Evolutionary conservation across 2,329 filamentous ascomycete species (phyloP).

Genomic region (Volutella citrinella): DNA sequence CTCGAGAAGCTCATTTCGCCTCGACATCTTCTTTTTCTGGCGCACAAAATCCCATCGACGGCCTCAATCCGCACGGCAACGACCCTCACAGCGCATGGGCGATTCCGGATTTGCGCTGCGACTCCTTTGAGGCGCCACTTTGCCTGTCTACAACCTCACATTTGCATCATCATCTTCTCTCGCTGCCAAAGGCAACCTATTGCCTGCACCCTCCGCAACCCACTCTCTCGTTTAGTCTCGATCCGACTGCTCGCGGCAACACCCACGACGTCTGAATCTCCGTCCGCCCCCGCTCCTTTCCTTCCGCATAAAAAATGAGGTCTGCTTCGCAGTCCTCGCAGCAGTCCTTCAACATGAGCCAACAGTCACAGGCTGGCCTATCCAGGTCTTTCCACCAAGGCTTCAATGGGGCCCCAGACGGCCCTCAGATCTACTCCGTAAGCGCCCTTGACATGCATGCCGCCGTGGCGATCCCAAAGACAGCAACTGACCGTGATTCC

Average conservation of each 20-base stretch:
- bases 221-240: slow-evolving; percentile 2
- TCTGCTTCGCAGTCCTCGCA: slow-evolving; percentile 52
- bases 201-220: neutral
- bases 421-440: slow-evolving; percentile 62
- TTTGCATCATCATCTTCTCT: slow-evolving; percentile 16
- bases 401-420: slow-evolving; percentile 35
- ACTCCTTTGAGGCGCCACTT: slow-evolving; percentile 16
- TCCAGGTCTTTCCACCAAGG: slow-evolving; percentile 35
- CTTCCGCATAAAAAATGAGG: too few species aligned
- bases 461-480: neutral
- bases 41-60: slow-evolving; percentile 20
- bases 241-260: neutral
- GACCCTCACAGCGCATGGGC: slow-evolving; percentile 20
- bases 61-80: slow-evolving; percentile 11
- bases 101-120: slow-evolving; percentile 11
- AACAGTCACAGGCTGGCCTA: slow-evolving; percentile 45
- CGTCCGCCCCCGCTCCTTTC: too few species aligned
- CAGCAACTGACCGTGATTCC: slow-evolving; percentile 14
- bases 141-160: slow-evolving; percentile 7
- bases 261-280: too few species aligned
- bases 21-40: slow-evolving; percentile 23
- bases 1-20: slow-evolving; percentile 26
- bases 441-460: slow-evolving; percentile 17
- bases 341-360: slow-evolving; percentile 56
- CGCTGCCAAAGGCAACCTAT: slow-evolving; percentile 4